A percentile compares a stretch with the other conserved stretches of the same genome.
Evolutionary conservation across 1,139 yeast genomes (phyloP).

Genomic region (Yamadazyma atmosphaerica): DNA sequence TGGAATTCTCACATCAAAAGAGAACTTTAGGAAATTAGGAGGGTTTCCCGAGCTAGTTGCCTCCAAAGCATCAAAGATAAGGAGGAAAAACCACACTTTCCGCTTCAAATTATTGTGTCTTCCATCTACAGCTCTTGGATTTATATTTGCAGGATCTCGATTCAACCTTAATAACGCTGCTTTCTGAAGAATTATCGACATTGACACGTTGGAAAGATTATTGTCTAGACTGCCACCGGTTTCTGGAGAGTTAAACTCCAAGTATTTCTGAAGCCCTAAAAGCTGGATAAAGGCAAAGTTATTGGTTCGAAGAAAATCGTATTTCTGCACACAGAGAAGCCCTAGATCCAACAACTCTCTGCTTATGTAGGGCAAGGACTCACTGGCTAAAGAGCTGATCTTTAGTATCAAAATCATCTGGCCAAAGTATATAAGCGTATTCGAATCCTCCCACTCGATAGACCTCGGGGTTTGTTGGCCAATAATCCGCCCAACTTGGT

Average conservation of each 20-base stretch:
- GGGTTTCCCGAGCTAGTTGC: conserved; percentile 24
- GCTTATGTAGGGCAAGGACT: conserved; percentile 21
- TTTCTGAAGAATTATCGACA: conserved; percentile 38
- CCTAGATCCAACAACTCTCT: conserved; percentile 33
- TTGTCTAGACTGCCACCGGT: conserved; percentile 50
- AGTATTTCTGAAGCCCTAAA: conserved; percentile 27
- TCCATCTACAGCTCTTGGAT: conserved; percentile 3
- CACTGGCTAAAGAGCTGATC: conserved; percentile 27
- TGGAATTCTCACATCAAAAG: conserved; percentile 14
- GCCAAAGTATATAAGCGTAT: conserved; percentile 33
- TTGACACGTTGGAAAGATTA: conserved; percentile 43
- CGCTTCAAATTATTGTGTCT: conserved; percentile 19
- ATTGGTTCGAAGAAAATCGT: conserved; percentile 32
- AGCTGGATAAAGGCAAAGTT: conserved; percentile 23
- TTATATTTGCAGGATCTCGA: conserved; percentile 30
- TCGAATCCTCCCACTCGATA: conserved; percentile 23
- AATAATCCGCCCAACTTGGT: conserved; percentile 14
- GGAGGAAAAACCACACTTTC: conserved; percentile 32
- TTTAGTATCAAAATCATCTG: conserved; percentile 25
- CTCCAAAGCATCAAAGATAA: conserved; percentile 18
- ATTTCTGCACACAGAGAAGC: conserved; percentile 35
- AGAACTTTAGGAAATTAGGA: conserved; percentile 11
- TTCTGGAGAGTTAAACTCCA: conserved; percentile 45
- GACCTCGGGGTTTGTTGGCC: conserved; percentile 18
- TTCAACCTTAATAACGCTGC: conserved; percentile 46